Evolutionary conservation across 148 eudicot genomes (phyloP).

Genomic region (Chenopodium formosanum): DNA sequence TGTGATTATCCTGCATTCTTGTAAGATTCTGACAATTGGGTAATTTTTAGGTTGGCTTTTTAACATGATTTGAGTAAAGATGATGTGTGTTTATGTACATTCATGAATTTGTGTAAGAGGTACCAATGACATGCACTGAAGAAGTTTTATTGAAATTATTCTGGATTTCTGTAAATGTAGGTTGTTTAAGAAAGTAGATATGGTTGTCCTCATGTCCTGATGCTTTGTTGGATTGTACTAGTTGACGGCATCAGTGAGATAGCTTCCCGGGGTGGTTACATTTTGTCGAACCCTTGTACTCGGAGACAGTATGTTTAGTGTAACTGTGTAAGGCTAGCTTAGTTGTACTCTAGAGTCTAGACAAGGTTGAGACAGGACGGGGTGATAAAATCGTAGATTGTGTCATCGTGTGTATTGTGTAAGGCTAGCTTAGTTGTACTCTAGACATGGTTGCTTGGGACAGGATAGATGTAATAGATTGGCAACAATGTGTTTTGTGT

Average conservation of each 20-base stretch:
- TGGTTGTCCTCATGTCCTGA: background rate
- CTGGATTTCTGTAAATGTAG: background rate
- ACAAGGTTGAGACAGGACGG: background rate
- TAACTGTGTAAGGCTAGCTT: background rate
- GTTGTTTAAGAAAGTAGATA: constrained; percentile 6
- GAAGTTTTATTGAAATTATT: background rate
- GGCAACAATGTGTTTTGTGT: background rate
- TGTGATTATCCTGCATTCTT: background rate
- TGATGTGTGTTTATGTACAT: background rate
- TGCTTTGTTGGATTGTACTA: background rate
- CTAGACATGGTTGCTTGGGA: too few species aligned
- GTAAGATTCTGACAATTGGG: constrained; percentile 3
- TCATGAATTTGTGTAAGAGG: background rate
- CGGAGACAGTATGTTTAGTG: background rate
- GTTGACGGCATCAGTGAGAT: background rate
- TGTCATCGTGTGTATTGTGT: too few species aligned
- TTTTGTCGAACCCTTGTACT: background rate
- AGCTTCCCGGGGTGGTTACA: background rate
- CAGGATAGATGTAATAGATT: too few species aligned
- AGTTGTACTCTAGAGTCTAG: background rate
- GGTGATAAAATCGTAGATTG: too few species aligned
- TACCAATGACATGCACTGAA: background rate
- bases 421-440: too few species aligned
- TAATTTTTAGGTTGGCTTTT: background rate
- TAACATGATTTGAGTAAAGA: too few species aligned